Conservation (phyloP, 2,329 filamentous ascomycete genomes). For the Fusarium globosum region DNA sequence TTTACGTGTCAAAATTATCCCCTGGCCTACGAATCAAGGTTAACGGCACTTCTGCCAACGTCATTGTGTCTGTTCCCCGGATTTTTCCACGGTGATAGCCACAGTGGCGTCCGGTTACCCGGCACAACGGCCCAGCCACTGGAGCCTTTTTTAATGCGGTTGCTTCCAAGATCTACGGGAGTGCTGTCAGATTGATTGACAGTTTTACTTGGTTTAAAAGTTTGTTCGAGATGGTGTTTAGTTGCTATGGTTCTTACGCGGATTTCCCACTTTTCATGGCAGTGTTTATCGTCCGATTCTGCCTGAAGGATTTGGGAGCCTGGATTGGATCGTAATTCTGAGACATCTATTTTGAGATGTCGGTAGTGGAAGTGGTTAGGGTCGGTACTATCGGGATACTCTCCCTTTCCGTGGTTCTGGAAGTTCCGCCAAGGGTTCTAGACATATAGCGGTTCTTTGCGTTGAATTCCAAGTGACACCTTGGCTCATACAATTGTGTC, state of each 20-base stretch:
- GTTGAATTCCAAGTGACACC: neutral
- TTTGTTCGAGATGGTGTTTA: neutral
- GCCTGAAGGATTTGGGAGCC: neutral
- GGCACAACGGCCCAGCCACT: conserved; percentile 13
- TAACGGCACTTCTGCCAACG: neutral
- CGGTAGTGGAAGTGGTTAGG: neutral
- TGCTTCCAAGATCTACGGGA: neutral
- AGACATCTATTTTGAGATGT: neutral
- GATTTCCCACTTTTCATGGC: conserved; percentile 1
- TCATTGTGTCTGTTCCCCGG: neutral
- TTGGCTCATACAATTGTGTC: neutral
- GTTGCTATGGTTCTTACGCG: neutral
- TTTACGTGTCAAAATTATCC: neutral
- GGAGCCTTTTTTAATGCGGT: neutral
- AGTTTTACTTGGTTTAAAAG: neutral
- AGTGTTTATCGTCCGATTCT: neutral
- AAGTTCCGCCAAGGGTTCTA: neutral
- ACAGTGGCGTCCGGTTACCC: conserved; percentile 8
- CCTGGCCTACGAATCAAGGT: neutral
- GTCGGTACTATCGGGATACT: neutral
- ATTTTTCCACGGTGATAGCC: neutral
- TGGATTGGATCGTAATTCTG: neutral
- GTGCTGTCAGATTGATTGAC: neutral
- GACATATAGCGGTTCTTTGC: neutral
- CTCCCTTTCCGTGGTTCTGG: neutral